These are phyloP conservation scores for Picea mariana DNA, from an alignment of 83 land plant genomes.

Conservation along the genomic window DNA sequence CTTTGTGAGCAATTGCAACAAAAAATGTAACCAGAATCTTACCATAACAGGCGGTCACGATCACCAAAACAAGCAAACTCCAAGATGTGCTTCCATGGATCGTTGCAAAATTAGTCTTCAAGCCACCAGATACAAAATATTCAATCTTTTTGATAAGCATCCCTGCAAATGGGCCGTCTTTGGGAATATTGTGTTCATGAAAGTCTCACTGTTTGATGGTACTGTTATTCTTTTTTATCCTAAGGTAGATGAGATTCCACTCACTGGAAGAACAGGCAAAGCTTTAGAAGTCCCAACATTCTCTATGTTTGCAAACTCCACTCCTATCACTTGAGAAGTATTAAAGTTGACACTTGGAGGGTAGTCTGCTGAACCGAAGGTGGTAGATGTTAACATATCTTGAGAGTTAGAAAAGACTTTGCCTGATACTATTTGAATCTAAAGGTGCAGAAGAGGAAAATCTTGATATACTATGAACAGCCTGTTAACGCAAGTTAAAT, in stretches of 20 bases:
- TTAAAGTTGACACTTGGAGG: conserved; percentile 21
- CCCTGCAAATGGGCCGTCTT: too few species aligned
- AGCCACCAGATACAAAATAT: too few species aligned
- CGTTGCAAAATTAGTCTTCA: too few species aligned
- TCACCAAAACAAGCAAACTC: too few species aligned
- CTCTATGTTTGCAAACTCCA: conserved; percentile 21
- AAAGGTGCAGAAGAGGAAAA: conserved; percentile 32
- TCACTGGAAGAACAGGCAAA: conserved; percentile 20
- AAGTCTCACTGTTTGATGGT: conserved; percentile 24
- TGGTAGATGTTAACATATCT: conserved; percentile 31
- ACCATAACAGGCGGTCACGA: too few species aligned
- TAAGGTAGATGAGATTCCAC: conserved; percentile 20
- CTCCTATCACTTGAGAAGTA: conserved; percentile 21
- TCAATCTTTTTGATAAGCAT: too few species aligned
- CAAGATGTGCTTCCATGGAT: too few species aligned
- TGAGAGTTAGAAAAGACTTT: conserved; percentile 27
- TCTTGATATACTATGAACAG: conserved; percentile 49
- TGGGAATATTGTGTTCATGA: too few species aligned
- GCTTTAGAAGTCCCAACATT: conserved; percentile 23
- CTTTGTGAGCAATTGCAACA: too few species aligned
- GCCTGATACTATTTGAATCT: conserved; percentile 25
- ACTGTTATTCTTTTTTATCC: conserved; percentile 21
- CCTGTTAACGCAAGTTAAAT: conserved; percentile 32
- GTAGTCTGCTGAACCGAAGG: conserved; percentile 26
- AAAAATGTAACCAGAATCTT: too few species aligned